phyloP scores from a whole-genome alignment of 148 eudicot species.

The Suaeda aralocaspica region DNA sequence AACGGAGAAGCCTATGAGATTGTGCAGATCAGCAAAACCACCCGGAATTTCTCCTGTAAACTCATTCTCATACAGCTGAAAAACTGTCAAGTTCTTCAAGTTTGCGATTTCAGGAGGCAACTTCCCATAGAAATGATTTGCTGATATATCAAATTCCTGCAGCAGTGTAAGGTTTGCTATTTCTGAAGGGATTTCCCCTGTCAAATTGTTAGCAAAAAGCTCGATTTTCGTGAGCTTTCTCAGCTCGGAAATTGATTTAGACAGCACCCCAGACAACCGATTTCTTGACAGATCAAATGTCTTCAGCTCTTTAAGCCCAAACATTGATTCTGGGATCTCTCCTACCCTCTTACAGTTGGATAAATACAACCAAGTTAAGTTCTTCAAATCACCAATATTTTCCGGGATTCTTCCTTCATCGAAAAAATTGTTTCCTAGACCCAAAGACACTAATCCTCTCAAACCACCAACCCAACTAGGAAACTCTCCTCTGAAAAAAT shows the following conservation, averaged over 20 bases:
- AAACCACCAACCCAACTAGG: constrained; percentile 72
- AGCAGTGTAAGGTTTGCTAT: constrained; percentile 52
- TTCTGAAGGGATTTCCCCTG: constrained; percentile 67
- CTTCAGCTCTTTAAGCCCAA: constrained; percentile 42
- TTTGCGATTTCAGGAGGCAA: constrained; percentile 64
- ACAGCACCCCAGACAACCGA: constrained; percentile 55
- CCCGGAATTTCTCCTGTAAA: constrained; percentile 74
- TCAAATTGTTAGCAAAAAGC: constrained; percentile 63
- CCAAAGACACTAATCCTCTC: constrained; percentile 47
- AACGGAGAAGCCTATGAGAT: constrained; percentile 52
- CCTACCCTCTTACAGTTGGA: constrained; percentile 49
- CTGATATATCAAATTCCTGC: constrained; percentile 75
- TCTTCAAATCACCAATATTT: constrained; percentile 61
- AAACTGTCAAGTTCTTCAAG: constrained; percentile 63
- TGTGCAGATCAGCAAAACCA: constrained; percentile 61
- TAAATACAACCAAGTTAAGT: constrained; percentile 52
- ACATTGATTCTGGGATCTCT: constrained; percentile 70
- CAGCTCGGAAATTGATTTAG: constrained; percentile 45
- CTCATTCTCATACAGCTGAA: constrained; percentile 54
- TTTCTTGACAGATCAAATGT: constrained; percentile 66
- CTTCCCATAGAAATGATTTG: constrained; percentile 62
- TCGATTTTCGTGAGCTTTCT: constrained; percentile 61
- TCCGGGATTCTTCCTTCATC: constrained; percentile 64
- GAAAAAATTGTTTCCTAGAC: constrained; percentile 51
- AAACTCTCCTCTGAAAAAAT: constrained; percentile 61